Percentiles rank a stretch among this genome's conserved stretches.
phyloP scores from a whole-genome alignment of 2,329 filamentous ascomycete genomes.

The Teratosphaeria zuluensis region DNA sequence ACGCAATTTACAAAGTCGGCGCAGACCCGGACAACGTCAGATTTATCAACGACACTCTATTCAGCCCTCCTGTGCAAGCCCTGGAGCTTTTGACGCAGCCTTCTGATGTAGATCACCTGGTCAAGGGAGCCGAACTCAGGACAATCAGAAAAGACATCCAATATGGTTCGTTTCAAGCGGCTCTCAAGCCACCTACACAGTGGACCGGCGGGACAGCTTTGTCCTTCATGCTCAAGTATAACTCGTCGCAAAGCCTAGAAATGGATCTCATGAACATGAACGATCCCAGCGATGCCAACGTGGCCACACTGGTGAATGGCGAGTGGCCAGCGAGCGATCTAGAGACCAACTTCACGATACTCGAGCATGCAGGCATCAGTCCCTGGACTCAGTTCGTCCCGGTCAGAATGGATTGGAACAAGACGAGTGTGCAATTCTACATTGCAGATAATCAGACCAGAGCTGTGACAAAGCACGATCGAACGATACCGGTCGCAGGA shows the following conservation, averaged over 20 bases:
- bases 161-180: conserved; percentile 35
- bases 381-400: conserved; percentile 33
- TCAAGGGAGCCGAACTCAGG: conserved; percentile 31
- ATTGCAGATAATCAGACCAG: conserved; percentile 29
- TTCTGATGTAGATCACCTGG: conserved; percentile 24
- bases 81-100: conserved; percentile 8
- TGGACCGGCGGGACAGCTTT: conserved; percentile 29
- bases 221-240: conserved; percentile 34
- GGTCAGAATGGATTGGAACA: conserved; percentile 37
- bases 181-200: conserved; percentile 21
- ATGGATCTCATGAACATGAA: conserved; percentile 37
- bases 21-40: conserved; percentile 28
- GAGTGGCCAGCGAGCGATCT: conserved; percentile 30
- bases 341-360: conserved; percentile 28
- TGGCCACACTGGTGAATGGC: conserved; percentile 30
- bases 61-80: neutral
- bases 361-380: conserved; percentile 7
- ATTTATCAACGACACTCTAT: conserved; percentile 8
- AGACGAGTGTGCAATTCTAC: conserved; percentile 31
- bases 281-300: conserved; percentile 27
- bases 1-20: conserved; percentile 32
- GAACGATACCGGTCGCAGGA: conserved; percentile 30
- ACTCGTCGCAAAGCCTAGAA: conserved; percentile 31
- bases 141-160: conserved; percentile 35
- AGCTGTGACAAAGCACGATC: conserved; percentile 21